Conservation (phyloP, 2,329 filamentous ascomycete species). For the Fusarium neocosmosporiellum region DNA sequence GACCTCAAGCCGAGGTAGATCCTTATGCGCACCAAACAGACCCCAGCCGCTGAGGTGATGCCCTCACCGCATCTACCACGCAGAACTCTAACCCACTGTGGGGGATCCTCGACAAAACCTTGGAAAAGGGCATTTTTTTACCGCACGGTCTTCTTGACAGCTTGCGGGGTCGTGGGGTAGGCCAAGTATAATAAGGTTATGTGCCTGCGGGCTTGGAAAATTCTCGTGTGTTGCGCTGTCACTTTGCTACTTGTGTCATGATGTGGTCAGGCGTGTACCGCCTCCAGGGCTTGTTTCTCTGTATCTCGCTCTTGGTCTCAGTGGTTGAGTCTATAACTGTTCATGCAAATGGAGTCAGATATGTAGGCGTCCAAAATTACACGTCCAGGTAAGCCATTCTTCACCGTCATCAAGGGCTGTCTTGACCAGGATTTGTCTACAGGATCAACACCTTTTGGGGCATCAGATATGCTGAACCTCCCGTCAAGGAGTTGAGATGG, state of each 20-base stretch:
- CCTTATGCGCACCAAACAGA: not conserved
- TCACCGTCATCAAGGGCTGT: not conserved
- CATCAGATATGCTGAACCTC: conserved; percentile 8
- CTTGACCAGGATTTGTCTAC: not conserved
- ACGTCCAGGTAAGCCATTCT: not conserved
- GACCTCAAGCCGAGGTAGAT: not conserved
- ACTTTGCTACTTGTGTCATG: not conserved
- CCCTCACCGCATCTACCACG: not conserved
- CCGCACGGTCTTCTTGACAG: not conserved
- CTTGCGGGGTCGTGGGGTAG: not conserved
- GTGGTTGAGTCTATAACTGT: not conserved
- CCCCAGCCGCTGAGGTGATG: not conserved
- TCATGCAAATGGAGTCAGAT: not conserved
- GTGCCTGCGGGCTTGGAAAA: not conserved
- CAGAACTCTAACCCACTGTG: not conserved
- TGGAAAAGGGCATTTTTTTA: not conserved
- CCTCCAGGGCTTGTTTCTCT: not conserved
- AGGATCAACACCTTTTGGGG: conserved; percentile 3
- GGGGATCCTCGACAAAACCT: not conserved
- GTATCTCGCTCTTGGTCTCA: not conserved
- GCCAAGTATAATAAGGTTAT: not conserved
- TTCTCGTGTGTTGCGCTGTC: not conserved
- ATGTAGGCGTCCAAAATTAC: not conserved
- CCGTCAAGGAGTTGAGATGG: conserved; percentile 1
- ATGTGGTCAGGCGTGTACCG: not conserved